phyloP scores from a whole-genome alignment of 2,329 filamentous ascomycete genomes.

The Hymenoscyphus linearis region DNA sequence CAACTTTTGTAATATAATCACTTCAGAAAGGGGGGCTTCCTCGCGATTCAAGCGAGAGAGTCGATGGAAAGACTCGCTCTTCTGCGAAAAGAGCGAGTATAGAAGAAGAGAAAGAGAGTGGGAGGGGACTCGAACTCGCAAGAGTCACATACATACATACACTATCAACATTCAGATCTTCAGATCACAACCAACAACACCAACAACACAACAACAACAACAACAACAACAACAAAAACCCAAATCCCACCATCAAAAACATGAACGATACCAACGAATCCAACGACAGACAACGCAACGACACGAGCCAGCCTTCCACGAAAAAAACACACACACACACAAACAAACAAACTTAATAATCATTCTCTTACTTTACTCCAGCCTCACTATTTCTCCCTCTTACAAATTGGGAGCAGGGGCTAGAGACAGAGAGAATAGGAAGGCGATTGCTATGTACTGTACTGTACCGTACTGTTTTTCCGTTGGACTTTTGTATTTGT shows the following conservation, averaged over 20 bases:
- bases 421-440: not conserved
- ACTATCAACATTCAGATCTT: no score
- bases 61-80: no score
- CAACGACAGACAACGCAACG: not conserved
- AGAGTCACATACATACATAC: not conserved
- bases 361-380: not conserved
- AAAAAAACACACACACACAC: not conserved
- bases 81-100: no score
- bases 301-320: not conserved
- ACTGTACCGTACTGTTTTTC: no score
- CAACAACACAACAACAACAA: not conserved
- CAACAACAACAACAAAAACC: not conserved
- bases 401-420: not conserved
- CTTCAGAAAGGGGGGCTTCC: not conserved
- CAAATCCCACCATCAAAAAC: not conserved
- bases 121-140: no score
- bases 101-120: no score
- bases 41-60: no score
- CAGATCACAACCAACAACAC: no score
- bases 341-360: not conserved
- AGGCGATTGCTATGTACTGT: no score
- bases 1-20: not conserved
- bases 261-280: not conserved
- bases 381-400: not conserved
- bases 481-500: no score